A percentile compares a stretch with the other conserved stretches of the same genome.
Evolutionary conservation across 176 grass and related monocot genomes (phyloP).

Genomic region (Carex pumila): DNA sequence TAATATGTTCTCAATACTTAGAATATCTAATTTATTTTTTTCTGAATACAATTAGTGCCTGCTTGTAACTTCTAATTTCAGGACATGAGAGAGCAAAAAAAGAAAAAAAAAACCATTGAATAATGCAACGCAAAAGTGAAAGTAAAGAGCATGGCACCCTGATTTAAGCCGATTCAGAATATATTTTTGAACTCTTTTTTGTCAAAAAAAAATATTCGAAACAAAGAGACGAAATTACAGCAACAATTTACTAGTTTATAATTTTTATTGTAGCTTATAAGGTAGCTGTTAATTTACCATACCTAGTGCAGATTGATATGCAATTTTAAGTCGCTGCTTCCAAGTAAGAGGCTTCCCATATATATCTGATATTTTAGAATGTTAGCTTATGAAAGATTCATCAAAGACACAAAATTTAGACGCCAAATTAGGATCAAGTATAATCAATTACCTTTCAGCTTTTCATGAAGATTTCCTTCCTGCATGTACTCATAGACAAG

Average conservation of each 20-base stretch:
- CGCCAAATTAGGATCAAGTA: too few species aligned
- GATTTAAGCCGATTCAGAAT: too few species aligned
- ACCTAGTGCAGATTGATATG: constrained; percentile 47
- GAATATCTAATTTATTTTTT: background rate
- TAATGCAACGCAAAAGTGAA: too few species aligned
- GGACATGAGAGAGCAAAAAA: too few species aligned
- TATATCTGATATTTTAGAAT: background rate
- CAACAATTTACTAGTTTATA: background rate
- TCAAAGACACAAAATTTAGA: background rate
- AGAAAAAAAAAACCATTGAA: too few species aligned
- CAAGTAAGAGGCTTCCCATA: constrained; percentile 4
- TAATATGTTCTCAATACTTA: background rate
- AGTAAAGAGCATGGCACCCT: too few species aligned
- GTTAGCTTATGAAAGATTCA: background rate
- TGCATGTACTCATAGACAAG: constrained; percentile 25
- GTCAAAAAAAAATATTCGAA: too few species aligned
- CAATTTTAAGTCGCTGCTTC: constrained; percentile 32
- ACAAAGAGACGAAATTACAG: background rate
- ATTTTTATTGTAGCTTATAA: background rate
- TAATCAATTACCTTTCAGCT: constrained; percentile 24
- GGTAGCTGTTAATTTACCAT: background rate
- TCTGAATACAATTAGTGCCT: too few species aligned
- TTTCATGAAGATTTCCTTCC: constrained; percentile 37
- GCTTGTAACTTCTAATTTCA: too few species aligned
- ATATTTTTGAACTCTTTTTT: too few species aligned